Base-by-base conservation (phyloP, 257 asterid genomes). In the Ajuga chamaepitys region DNA sequence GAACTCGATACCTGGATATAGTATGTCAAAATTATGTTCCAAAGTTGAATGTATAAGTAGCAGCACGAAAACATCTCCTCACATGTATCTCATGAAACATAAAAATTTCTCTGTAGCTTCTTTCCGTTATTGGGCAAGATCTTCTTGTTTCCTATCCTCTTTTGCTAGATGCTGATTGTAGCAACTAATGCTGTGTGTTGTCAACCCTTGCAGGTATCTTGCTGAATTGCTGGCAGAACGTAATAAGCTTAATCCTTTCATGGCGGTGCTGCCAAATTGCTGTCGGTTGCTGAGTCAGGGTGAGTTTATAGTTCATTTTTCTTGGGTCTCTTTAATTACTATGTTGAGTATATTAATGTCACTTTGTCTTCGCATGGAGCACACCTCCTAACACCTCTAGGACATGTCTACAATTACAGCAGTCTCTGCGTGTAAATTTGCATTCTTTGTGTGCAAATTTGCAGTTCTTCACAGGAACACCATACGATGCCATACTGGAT, bases 231-330 rank as follows among this genome's bases (percentile, higher is more conserved):
- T 88, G 67, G 88, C 74, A 17, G 98, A 91, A 73, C 86, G 89
- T 24, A 83, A 79, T 68, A 88, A 85, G 57, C 78, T 91, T 4
- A 66, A 65, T 74, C 98, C 98, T 9, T 88, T 88, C 76, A 70
- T 80, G 82, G 83, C 92, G 5, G 96, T 88, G 77, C 88, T 91
- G 53, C 95, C 95, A 55, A 66, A 81, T 75, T 41, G 88, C 74
- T 82, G 76, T 58, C 79, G 92, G 75, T 76, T 91, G 81, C 78
- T 91, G 78, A 85, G 77, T 76, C 95, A 91, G 81, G 98, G 98
- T 91, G 86, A 81, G 95, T 73, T 51, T 16, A 46, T 64, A n/a
- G 30, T 44, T 56, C 71, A 45, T 57, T 1, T 30, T 11, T 65
- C 9, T 60, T 2, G 1, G 44, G 45, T 73, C 42, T 57, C 50